These are phyloP conservation scores for Boletus edulis DNA, from an alignment of 768 basidiomycete species.

Conservation along the genomic window DNA sequence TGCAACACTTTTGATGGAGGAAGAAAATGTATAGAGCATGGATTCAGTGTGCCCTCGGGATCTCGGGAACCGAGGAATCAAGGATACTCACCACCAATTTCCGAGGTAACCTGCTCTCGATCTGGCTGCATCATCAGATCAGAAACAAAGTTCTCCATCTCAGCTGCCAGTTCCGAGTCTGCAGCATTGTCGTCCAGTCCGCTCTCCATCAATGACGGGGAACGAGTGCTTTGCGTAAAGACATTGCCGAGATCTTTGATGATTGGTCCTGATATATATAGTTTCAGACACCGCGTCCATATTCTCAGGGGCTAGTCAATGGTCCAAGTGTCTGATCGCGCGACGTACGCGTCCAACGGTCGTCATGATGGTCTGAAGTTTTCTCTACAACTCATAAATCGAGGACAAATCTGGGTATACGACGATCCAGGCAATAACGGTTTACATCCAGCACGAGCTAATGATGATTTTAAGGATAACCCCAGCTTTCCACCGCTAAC, in stretches of 20 bases:
- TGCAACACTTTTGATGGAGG: slow-evolving; percentile 50
- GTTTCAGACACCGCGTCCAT: slow-evolving; percentile 8
- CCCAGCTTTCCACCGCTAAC: background rate
- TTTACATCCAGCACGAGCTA: too few relatives aligned
- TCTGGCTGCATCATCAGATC: slow-evolving; percentile 34
- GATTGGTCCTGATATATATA: background rate
- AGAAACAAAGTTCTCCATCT: slow-evolving; percentile 26
- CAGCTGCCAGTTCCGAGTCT: slow-evolving; percentile 18
- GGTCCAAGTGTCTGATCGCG: too few relatives aligned
- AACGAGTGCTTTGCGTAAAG: background rate
- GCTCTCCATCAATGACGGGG: slow-evolving; percentile 14
- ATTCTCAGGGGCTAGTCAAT: too few relatives aligned
- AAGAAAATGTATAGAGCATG: background rate
- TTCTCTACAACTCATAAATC: too few relatives aligned
- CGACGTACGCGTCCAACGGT: too few relatives aligned
- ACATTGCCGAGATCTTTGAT: slow-evolving; percentile 8
- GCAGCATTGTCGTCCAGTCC: slow-evolving; percentile 4
- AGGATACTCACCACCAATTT: slow-evolving; percentile 41
- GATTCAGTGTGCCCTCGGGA: background rate
- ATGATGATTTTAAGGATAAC: background rate
- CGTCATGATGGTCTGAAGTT: too few relatives aligned
- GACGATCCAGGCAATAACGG: too few relatives aligned
- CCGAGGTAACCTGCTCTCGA: slow-evolving; percentile 43
- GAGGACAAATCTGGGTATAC: too few relatives aligned
- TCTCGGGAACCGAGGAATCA: background rate